Evolutionary conservation across 192 early-diverging fungal species (phyloP).

Genomic region (Backusella liffmaniae): DNA sequence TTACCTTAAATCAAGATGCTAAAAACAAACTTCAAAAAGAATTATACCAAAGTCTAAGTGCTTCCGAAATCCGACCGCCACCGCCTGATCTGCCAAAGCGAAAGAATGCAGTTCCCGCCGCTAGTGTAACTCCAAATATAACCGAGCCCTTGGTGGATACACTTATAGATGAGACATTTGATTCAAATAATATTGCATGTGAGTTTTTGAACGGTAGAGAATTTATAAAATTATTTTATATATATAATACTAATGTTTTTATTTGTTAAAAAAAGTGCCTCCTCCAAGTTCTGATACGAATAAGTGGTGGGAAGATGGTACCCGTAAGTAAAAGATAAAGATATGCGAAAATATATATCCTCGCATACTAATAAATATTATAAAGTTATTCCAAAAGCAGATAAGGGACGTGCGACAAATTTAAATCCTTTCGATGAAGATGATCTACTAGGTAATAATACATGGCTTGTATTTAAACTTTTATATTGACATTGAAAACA

Average conservation of each 20-base stretch:
- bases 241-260: neutral
- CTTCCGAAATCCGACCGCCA: conserved; percentile 6
- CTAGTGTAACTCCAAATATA: neutral
- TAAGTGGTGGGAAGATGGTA: conserved; percentile 56
- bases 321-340: conserved; percentile 4
- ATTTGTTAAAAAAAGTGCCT: conserved; percentile 31
- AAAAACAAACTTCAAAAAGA: conserved; percentile 48
- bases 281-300: conserved; percentile 49
- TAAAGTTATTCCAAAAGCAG: conserved; percentile 19
- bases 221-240: neutral
- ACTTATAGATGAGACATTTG: conserved; percentile 21
- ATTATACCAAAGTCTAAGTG: conserved; percentile 45
- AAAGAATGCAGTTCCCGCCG: neutral
- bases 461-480: neutral
- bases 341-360: neutral
- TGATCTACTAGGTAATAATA: neutral
- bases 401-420: conserved; percentile 10
- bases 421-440: conserved; percentile 18
- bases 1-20: conserved; percentile 43
- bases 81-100: conserved; percentile 17
- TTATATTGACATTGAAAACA: neutral
- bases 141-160: conserved; percentile 16
- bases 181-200: conserved; percentile 8
- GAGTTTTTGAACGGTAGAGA: neutral
- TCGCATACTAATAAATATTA: neutral